A percentile compares a stretch with the other conserved stretches of the same genome.
These are phyloP conservation scores for Triangularia verruculosa DNA, from an alignment of 2,329 filamentous ascomycete genomes.

Conservation along the genomic window DNA sequence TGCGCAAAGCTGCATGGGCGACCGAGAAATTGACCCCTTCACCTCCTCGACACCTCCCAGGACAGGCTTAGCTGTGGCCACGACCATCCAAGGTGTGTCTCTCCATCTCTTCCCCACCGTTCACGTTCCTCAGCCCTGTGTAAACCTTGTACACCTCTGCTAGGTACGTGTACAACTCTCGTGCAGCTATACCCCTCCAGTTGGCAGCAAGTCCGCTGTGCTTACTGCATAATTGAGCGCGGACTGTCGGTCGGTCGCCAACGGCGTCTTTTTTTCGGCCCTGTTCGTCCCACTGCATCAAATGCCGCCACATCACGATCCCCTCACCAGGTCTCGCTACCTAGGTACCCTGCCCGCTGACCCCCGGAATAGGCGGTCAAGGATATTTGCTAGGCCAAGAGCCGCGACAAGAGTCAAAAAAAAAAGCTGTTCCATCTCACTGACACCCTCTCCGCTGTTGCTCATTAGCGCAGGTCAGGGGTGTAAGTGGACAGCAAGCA, in stretches of 20 bases:
- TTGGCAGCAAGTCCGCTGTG: slow-evolving; percentile 10
- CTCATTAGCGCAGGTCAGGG: background rate
- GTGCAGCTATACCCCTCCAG: slow-evolving; percentile 16
- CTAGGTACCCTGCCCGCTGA: slow-evolving; percentile 9
- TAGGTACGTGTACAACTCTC: slow-evolving; percentile 7
- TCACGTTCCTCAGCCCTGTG: slow-evolving; percentile 13
- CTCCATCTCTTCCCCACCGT: slow-evolving; percentile 2
- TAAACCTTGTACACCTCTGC: slow-evolving; percentile 1
- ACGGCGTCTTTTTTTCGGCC: background rate
- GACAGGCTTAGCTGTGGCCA: background rate
- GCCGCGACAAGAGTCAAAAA: background rate
- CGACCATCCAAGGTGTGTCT: slow-evolving; percentile 3
- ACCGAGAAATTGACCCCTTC: background rate
- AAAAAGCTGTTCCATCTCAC: background rate
- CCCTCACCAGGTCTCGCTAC: background rate
- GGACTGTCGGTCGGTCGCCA: slow-evolving; percentile 4
- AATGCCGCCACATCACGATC: slow-evolving; percentile 10
- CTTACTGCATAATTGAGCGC: background rate
- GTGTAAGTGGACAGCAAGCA: background rate
- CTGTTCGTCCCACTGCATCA: background rate
- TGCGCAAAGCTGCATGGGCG: background rate
- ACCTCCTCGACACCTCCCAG: background rate
- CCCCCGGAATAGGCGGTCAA: slow-evolving; percentile 21
- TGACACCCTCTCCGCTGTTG: background rate
- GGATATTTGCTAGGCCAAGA: background rate